These are phyloP conservation scores for Desmodesmus armatus DNA, from an alignment of 139 green algal species.

Conservation along the genomic window DNA sequence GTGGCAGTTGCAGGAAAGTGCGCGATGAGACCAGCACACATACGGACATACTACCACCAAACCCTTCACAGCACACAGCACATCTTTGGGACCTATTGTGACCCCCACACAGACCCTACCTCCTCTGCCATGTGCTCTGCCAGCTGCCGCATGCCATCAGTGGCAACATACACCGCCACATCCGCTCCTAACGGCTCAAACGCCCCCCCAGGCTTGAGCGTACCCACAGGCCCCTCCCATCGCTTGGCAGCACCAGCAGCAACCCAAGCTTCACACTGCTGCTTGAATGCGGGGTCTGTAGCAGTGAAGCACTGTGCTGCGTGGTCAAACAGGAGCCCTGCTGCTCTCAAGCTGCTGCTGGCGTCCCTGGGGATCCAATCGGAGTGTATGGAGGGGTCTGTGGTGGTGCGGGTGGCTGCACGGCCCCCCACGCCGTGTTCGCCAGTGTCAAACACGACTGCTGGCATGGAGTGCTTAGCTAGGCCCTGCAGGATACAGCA, in stretches of 20 bases:
- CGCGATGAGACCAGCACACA: too few species aligned
- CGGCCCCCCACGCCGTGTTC: slow-evolving; percentile 81
- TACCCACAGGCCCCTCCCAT: slow-evolving; percentile 69
- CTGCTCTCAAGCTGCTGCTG: too few species aligned
- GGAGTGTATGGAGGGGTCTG: slow-evolving; percentile 46
- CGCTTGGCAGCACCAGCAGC: slow-evolving; percentile 51
- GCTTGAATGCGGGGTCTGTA: slow-evolving; percentile 35
- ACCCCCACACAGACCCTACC: neutral
- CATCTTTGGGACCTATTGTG: too few species aligned
- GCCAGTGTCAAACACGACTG: slow-evolving; percentile 80
- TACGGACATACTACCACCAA: too few species aligned
- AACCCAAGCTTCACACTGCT: slow-evolving; percentile 65
- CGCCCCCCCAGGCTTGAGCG: slow-evolving; percentile 21
- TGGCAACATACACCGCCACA: slow-evolving; percentile 58
- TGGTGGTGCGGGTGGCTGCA: slow-evolving; percentile 66
- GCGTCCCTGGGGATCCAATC: slow-evolving; percentile 11
- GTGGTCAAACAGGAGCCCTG: slow-evolving; percentile 80
- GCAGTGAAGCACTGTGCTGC: slow-evolving; percentile 78
- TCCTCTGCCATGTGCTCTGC: slow-evolving; percentile 58
- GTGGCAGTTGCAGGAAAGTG: neutral
- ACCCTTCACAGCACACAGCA: too few species aligned
- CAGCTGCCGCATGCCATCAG: slow-evolving; percentile 70
- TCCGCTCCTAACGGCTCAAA: slow-evolving; percentile 50
- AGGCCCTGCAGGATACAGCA: slow-evolving; percentile 23
- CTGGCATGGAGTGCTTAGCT: slow-evolving; percentile 48